These are phyloP conservation scores for Candida sithepensis DNA, from an alignment of 805 yeast genomes.

Conservation along the genomic window DNA sequence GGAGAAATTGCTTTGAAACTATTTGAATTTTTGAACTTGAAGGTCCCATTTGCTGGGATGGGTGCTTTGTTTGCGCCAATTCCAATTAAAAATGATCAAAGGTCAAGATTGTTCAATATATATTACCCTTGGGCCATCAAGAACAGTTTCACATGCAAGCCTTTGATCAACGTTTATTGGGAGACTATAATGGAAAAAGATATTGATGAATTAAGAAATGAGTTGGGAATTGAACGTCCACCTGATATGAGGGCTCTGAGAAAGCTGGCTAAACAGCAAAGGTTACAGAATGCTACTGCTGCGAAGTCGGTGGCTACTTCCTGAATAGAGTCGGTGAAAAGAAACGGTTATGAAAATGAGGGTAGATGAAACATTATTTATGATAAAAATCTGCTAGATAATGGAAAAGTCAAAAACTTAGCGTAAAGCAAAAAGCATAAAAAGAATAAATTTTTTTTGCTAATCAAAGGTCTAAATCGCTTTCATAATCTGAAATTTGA, in stretches of 20 bases:
- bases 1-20: slow-evolving; percentile 96
- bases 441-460: not conserved
- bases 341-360: no score
- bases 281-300: not conserved
- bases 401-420: no score
- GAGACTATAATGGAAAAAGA: slow-evolving; percentile 74
- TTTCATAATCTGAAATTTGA: slow-evolving; percentile 32
- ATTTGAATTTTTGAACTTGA: slow-evolving; percentile 86
- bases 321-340: no score
- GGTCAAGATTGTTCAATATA: slow-evolving; percentile 57
- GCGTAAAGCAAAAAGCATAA: not conserved
- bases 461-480: slow-evolving; percentile 33
- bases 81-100: slow-evolving; percentile 61
- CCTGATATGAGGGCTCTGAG: slow-evolving; percentile 73
- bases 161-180: slow-evolving; percentile 89
- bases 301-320: no score
- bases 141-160: slow-evolving; percentile 68
- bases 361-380: no score
- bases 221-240: slow-evolving; percentile 72
- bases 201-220: slow-evolving; percentile 64
- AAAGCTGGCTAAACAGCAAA: slow-evolving; percentile 29
- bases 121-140: slow-evolving; percentile 86
- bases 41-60: slow-evolving; percentile 92
- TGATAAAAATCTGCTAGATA: no score
- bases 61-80: slow-evolving; percentile 90